Conservation (phyloP, 495 filamentous ascomycete genomes). For the Neurospora pannonica region DNA sequence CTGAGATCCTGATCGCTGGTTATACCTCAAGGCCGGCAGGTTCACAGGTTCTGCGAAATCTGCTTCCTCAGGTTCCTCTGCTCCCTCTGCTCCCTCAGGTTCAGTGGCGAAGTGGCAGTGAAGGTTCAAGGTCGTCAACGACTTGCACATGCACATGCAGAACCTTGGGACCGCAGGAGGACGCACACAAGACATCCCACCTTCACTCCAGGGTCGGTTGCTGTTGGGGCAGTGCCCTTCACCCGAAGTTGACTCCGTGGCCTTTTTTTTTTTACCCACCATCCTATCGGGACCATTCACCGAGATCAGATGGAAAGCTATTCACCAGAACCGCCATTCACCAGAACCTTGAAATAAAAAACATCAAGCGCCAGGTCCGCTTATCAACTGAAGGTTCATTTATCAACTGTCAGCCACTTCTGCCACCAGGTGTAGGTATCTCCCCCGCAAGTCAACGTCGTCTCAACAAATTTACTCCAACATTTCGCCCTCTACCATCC, state of each 20-base stretch:
- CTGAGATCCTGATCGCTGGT: background rate
- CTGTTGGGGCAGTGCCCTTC: background rate
- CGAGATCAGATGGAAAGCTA: background rate
- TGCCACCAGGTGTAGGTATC: background rate
- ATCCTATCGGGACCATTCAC: background rate
- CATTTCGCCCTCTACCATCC: background rate
- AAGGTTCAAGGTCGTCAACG: background rate
- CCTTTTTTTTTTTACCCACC: background rate
- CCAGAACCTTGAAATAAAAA: background rate
- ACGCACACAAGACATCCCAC: background rate
- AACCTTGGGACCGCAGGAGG: background rate
- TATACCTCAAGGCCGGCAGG: background rate
- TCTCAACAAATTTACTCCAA: background rate
- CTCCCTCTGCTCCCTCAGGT: no score
- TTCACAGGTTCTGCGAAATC: background rate
- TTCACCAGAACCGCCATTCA: background rate
- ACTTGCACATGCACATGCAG: background rate
- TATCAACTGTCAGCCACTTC: background rate
- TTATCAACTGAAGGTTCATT: background rate
- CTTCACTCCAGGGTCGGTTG: background rate
- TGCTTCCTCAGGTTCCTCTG: background rate
- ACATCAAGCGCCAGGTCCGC: background rate
- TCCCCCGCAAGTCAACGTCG: background rate
- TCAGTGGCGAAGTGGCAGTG: background rate
- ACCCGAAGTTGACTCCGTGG: background rate